Base-by-base conservation (phyloP, 2,329 filamentous ascomycete species). In the Neophaeococcomyces mojaviensis region DNA sequence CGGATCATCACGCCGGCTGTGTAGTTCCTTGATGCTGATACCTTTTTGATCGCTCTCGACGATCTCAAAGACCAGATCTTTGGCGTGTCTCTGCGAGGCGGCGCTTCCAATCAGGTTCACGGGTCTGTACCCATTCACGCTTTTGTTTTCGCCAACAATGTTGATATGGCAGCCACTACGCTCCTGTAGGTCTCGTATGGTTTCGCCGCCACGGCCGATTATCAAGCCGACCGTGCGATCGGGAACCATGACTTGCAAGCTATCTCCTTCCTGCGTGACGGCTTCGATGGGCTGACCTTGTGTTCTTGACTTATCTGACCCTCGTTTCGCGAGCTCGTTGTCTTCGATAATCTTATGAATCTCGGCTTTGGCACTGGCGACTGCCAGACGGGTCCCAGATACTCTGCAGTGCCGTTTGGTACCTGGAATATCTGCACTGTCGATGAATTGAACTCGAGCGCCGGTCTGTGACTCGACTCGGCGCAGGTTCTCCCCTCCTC, bases 121-220 rank as follows among this genome's bases (percentile, higher is more conserved):
- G 22, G 89, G 88, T 41, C 88, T 81, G 51, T 94, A 73, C 36
- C 88, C 88, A 61, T 94, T 94, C 55, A 94, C 78, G 61, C 87
- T 94, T 74, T 94, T 94, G 55, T 87, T 87, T 68, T 95, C 88
- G 58, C 86, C 86, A 33, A 94, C 86, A 59, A 95, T 95, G 65
- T 95, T 95, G 64, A 95, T 88, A 64, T 95, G 89, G 64, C 88
- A 95, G n/a, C 86, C 86, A 58, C 86, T 92, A 51, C 86, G 78
- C 64, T 95, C 88, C 67, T 95, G 89, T 19, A 95, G 73, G 62
- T 95, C 88, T 60, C 88, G 82, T 59, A 95, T 95, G 1, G 88
- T 95, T 68, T 95, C 88, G 49, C 88, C 88, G 33, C 87, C 87
- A 55, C 88, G 84, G n/a, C 88, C 88, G 61, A 95, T 95, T 57